Evolutionary conservation across 371 early-diverging fungal genomes (phyloP).

Genomic region (Mortierella sp.): DNA sequence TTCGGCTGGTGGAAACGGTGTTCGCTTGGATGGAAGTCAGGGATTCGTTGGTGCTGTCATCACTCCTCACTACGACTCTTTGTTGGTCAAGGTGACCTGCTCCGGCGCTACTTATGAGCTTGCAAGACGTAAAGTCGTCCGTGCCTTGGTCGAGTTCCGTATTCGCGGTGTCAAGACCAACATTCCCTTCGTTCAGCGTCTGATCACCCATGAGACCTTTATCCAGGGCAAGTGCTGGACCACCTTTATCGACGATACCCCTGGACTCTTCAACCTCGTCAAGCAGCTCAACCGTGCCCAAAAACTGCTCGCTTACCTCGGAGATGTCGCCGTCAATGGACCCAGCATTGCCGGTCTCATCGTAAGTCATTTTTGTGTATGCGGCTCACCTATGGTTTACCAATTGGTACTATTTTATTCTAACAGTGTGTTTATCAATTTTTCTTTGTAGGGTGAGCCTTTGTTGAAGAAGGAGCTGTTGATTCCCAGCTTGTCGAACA

Average conservation of each 20-base stretch:
- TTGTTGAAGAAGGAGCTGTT: slow-evolving; percentile 71
- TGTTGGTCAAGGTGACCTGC: slow-evolving; percentile 95
- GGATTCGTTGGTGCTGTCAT: slow-evolving; percentile 94
- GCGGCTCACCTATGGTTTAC: background rate
- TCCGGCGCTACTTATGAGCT: slow-evolving; percentile 89
- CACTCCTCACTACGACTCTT: slow-evolving; percentile 96
- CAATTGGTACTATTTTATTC: slow-evolving; percentile 17
- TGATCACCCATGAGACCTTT: slow-evolving; percentile 86
- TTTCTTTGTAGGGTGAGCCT: slow-evolving; percentile 66
- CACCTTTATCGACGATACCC: slow-evolving; percentile 97
- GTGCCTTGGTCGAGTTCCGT: slow-evolving; percentile 94
- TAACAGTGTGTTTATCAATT: background rate
- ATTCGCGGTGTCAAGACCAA: slow-evolving; percentile 98
- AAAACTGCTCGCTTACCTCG: slow-evolving; percentile 89
- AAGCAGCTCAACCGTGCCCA: slow-evolving; percentile 89
- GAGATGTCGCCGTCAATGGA: slow-evolving; percentile 94
- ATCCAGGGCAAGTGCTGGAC: slow-evolving; percentile 91
- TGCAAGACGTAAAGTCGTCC: slow-evolving; percentile 89
- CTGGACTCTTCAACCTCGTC: slow-evolving; percentile 85
- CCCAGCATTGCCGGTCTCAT: slow-evolving; percentile 92
- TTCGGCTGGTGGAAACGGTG: slow-evolving; percentile 91
- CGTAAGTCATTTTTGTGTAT: slow-evolving; percentile 35
- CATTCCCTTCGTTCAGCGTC: slow-evolving; percentile 91
- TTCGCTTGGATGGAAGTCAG: slow-evolving; percentile 93
- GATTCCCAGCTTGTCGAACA: slow-evolving; percentile 69